phyloP scores from a whole-genome alignment of 805 yeast genomes.

The Ogataea nakhonphanomensis region DNA sequence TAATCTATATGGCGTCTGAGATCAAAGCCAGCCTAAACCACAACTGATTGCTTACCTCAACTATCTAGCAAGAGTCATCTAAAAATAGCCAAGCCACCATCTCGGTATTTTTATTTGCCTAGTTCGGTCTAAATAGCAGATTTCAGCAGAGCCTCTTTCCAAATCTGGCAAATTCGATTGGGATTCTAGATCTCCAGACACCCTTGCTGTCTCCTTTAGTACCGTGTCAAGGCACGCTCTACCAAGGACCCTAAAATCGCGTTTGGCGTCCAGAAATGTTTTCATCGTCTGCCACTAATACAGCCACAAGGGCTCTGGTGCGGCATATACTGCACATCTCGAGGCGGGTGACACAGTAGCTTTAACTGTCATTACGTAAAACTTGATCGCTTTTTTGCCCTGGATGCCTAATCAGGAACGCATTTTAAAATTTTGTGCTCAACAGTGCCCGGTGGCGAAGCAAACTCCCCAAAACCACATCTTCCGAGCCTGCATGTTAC shows the following conservation, averaged over 20 bases:
- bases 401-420: too few relatives aligned
- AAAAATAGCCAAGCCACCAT: conserved; percentile 3
- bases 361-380: too few relatives aligned
- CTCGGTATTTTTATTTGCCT: neutral
- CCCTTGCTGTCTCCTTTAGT: neutral
- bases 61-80: neutral
- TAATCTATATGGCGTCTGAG: neutral
- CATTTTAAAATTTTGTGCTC: too few relatives aligned
- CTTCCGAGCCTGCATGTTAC: too few relatives aligned
- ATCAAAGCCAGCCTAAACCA: neutral
- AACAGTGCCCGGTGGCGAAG: too few relatives aligned
- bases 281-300: neutral
- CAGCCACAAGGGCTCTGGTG: too few relatives aligned
- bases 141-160: conserved; percentile 2
- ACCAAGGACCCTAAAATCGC: neutral
- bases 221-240: conserved; percentile 2
- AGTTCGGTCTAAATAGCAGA: neutral
- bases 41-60: too few relatives aligned
- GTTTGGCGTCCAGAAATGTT: neutral
- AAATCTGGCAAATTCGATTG: neutral
- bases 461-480: too few relatives aligned
- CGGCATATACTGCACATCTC: too few relatives aligned
- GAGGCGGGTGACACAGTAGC: too few relatives aligned
- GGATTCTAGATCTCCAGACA: conserved; percentile 1
- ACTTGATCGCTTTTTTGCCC: too few relatives aligned